Evolutionary conservation across 164 flowering plant species (phyloP), one percentile per base, ranked within the genome.

Genomic region (Amborella trichopoda): DNA sequence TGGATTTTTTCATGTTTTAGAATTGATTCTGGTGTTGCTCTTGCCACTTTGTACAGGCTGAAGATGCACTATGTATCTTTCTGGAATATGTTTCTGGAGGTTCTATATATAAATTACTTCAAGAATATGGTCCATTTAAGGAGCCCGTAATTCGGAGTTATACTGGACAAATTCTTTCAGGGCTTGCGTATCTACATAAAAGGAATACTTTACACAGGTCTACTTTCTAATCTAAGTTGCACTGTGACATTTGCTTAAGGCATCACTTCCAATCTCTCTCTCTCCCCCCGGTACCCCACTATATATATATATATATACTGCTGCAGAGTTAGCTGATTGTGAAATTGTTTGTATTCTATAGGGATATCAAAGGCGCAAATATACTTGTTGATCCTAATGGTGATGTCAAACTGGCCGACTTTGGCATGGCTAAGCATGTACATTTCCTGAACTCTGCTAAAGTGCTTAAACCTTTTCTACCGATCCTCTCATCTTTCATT

Each of bases 391-490:
- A 69, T 51, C 83, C 94, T 12, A 68, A 56, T 70, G 85, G 94
- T 27, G 66, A 73, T 37, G 60, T 83, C 19, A 83, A 80, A 54
- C 67, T 83, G 44, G 94, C 81, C 34, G 94, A 83, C 49, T 83
- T 83, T 69, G 94, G 94, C 59, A 72, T 83, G 88, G 94, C 94
- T 23, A 83, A 80, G 64, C 88, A 83, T 69, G 94, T 83, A 74
- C 63, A 73, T n/a, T n/a, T n/a, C n/a, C n/a, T n/a, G n/a, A n/a
- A n/a, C n/a, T n/a, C n/a, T n/a, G n/a, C n/a, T n/a, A n/a, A n/a
- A n/a, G n/a, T n/a, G n/a, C n/a, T n/a, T n/a, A n/a, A n/a, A n/a
- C n/a, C n/a, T n/a, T n/a, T n/a, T n/a, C n/a, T n/a, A n/a, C n/a
- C n/a, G n/a, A n/a, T n/a, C n/a, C n/a, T n/a, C n/a, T n/a, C n/a